Conservation (phyloP, 75 land plant genomes). For the Cupressus sempervirens region DNA sequence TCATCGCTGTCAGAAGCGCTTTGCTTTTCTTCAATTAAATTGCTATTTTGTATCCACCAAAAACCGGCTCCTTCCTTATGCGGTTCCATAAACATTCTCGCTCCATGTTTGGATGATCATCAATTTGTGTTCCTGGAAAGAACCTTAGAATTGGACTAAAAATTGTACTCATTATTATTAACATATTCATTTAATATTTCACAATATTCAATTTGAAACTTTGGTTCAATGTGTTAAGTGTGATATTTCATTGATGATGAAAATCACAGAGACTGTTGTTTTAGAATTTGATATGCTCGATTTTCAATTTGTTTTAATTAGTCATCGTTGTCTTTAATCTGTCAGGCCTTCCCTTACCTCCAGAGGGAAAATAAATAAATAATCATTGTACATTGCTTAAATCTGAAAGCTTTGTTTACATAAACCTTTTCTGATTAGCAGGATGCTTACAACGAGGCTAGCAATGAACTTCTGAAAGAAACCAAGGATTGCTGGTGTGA, state of each 20-base stretch:
- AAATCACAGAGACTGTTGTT: background rate
- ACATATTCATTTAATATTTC: background rate
- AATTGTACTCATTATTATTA: background rate
- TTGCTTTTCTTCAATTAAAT: background rate
- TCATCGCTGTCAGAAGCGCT: background rate
- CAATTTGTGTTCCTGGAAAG: background rate
- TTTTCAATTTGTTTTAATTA: background rate
- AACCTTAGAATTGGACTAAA: background rate
- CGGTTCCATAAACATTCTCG: background rate
- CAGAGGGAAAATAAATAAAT: background rate
- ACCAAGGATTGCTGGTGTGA: slow-evolving; percentile 82
- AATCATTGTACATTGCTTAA: background rate
- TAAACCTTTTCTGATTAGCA: slow-evolving; percentile 23
- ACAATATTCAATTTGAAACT: background rate
- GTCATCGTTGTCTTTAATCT: background rate
- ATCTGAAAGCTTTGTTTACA: background rate
- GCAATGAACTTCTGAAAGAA: slow-evolving; percentile 43
- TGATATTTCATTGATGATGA: background rate
- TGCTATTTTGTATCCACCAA: background rate
- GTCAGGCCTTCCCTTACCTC: background rate
- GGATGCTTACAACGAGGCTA: slow-evolving; percentile 58
- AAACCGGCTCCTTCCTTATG: background rate
- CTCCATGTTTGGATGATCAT: background rate
- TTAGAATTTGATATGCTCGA: background rate
- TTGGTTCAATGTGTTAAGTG: background rate